Evolutionary conservation across 768 basidiomycete species (phyloP), one percentile per base, ranked within the genome.

Genomic region (Suillus occidentalis): DNA sequence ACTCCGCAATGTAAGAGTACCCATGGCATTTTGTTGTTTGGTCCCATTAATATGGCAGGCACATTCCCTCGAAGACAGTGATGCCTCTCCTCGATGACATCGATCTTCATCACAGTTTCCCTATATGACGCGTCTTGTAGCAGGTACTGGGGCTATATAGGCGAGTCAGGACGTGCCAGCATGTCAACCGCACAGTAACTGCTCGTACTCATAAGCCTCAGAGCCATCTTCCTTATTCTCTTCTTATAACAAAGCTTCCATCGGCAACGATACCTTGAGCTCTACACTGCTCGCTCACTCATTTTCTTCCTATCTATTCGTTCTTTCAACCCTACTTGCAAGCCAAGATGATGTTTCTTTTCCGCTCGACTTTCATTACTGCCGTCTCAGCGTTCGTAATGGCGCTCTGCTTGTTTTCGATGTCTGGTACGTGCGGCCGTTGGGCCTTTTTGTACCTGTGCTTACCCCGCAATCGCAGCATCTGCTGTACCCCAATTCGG

Each of bases 401-500:
- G 13, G 39, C 70, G 6, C 50, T 71, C 28, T 68, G 64, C 60
- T 12, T 63, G 31, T 55, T 72, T 22, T 34, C 61, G 10, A 34
- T 64, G 2, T 39, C 73, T 52, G 70, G 74, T 65, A 42, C 45
- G 72, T 42, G 8, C n/a, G 4, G 10, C 58, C 9, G 2, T 36
- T 7, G 4, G 13, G 7, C 12, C n/a, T 62, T 12, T 37, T 20
- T 28, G 22, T 39, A 43, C 9, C 4, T 25, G 2, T 13, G 3
- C 4, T 36, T 6, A 31, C 2, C n/a, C 40, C n/a, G 55, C 5
- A 14, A 52, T 13, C 57, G 22, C 25, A 67, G 72, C 64, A 1
- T 69, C 64, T 6, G 72, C 73, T 6, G 12, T 43, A 31, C 72
- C 72, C 1, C 73, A 75, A 43, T 71, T 66, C 37, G 69, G 72